Base-by-base conservation (phyloP, 805 yeast genomes). In the Yarrowia keelungensis region DNA sequence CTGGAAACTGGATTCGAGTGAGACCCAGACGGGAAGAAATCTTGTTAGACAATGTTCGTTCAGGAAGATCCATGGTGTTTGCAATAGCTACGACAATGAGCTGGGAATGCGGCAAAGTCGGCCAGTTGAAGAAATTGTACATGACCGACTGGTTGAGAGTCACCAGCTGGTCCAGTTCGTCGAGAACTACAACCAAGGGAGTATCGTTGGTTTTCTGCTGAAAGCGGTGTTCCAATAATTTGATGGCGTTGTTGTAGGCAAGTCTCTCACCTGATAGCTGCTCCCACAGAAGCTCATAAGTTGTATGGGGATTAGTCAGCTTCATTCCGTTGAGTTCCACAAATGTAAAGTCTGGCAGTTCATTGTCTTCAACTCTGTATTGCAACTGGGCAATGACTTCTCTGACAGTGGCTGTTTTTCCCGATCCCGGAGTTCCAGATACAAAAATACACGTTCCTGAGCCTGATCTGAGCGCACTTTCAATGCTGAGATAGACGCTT, bases 81-180 rank as follows among this genome's bases (percentile, higher is more conserved):
- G 98, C 98, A 39, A 95, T 92, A 0, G 98, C 98, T 50, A 95
- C 83, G 1, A 95, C 96, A 64, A 95, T 86, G 64, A 95, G 81
- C 73, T 88, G 88, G 5, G 98, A 92, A 72, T 87, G 81, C 12
- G 85, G 81, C 74, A 91, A 87, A 0, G 97, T 87, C 5, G 99
- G 97, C 99, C 99, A 95, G 78, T 95, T 95, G 83, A 95, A 92
- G 75, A 95, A 92, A 77, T 95, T 95, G 80, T 95, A 95, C 89
- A 94, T 88, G 43, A 94, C 93, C 54, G 87, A 86, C 76, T 92
- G 97, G 69, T 87, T 88, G 68, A 85, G 87, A 0, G 93, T 88
- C 11, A 92, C 93, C 65, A 95, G 82, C 75, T 95, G 98, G 78
- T 95, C 99, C 69, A 95, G 81, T 76, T 95, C 99, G 79, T 95